Evolutionary conservation across 768 basidiomycete genomes (phyloP).

Genomic region (Auricularia sp.): DNA sequence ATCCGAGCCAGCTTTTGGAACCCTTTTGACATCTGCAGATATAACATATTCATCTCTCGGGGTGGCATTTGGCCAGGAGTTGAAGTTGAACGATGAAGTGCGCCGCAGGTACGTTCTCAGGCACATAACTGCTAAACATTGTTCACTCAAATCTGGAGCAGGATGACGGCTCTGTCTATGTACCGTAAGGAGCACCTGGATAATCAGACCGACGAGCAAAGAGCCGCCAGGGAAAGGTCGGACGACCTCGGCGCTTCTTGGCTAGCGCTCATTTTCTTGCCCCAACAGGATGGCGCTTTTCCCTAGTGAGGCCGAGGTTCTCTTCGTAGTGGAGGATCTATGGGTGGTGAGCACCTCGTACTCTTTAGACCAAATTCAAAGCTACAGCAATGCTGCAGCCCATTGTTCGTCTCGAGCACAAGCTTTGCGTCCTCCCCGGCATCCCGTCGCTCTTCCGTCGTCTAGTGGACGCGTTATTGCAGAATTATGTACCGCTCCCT

Average conservation of each 20-base stretch:
- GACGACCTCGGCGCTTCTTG: not conserved
- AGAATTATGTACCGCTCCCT: conserved; percentile 60
- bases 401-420: conserved; percentile 74
- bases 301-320: conserved; percentile 63
- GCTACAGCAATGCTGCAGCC: conserved; percentile 39
- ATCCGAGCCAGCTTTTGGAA: not conserved
- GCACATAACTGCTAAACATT: not conserved
- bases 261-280: not conserved
- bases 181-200: conserved; percentile 40
- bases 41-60: conserved; percentile 87
- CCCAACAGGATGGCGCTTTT: conserved; percentile 76
- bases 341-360: conserved; percentile 60
- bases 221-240: conserved; percentile 47
- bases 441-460: conserved; percentile 77
- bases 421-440: conserved; percentile 86
- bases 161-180: conserved; percentile 56
- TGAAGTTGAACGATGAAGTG: conserved; percentile 64
- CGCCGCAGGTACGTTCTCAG: not conserved
- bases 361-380: not conserved
- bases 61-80: conserved; percentile 61
- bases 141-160: conserved; percentile 39
- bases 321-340: conserved; percentile 69
- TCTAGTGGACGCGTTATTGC: conserved; percentile 55
- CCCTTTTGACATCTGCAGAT: conserved; percentile 33
- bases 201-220: conserved; percentile 64